These are phyloP conservation scores for Vanrija humicola DNA, from an alignment of 1,284 basidiomycete genomes.

Conservation along the genomic window DNA sequence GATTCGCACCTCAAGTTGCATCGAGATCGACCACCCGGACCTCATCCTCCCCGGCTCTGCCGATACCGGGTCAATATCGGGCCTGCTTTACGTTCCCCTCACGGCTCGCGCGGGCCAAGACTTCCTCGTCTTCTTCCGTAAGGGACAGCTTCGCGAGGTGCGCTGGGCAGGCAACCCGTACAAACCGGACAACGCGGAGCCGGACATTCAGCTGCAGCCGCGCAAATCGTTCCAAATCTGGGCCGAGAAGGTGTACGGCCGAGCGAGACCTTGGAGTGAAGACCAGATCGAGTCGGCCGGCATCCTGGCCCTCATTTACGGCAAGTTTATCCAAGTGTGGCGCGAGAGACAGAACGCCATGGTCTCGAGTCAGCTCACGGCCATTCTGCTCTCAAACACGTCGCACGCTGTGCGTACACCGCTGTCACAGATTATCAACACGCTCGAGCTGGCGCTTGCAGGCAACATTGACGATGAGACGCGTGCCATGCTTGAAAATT, in stretches of 20 bases:
- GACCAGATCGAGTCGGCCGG: slow-evolving; percentile 84
- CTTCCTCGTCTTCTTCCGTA: slow-evolving; percentile 74
- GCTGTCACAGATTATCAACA: slow-evolving; percentile 56
- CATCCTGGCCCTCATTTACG: slow-evolving; percentile 69
- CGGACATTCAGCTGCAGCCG: slow-evolving; percentile 59
- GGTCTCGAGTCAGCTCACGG: slow-evolving; percentile 68
- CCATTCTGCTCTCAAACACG: slow-evolving; percentile 78
- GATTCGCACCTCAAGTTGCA: slow-evolving; percentile 59
- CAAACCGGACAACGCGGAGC: slow-evolving; percentile 47
- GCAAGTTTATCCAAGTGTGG: slow-evolving; percentile 76
- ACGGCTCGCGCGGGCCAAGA: slow-evolving; percentile 63
- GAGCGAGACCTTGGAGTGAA: slow-evolving; percentile 73
- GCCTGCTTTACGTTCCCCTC: slow-evolving; percentile 72
- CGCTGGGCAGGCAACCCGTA: slow-evolving; percentile 77
- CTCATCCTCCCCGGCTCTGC: slow-evolving; percentile 64
- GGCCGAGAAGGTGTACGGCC: slow-evolving; percentile 71
- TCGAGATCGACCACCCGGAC: slow-evolving; percentile 70
- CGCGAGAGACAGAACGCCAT: slow-evolving; percentile 75
- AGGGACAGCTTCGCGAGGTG: slow-evolving; percentile 67
- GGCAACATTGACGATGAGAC: slow-evolving; percentile 73
- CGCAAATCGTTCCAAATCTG: slow-evolving; percentile 76
- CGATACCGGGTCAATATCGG: slow-evolving; percentile 62
- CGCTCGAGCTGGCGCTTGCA: slow-evolving; percentile 78
- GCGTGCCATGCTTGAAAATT: slow-evolving; percentile 70
- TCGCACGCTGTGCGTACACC: slow-evolving; percentile 67